Evolutionary conservation across 495 filamentous ascomycete species (phyloP), one percentile per base, ranked within the genome.

Genomic region (Penicillium herquei): DNA sequence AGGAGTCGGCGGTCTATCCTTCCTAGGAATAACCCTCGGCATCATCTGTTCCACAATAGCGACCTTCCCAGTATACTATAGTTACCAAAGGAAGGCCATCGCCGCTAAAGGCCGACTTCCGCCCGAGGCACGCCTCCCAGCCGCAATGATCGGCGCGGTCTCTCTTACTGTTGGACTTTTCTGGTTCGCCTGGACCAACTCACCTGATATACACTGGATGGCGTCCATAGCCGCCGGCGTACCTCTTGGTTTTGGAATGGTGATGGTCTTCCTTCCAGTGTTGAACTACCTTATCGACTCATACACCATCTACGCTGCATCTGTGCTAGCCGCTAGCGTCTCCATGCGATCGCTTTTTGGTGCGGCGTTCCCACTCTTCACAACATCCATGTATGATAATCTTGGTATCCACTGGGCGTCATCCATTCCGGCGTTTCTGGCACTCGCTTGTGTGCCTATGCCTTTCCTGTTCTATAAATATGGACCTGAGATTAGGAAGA

Each of bases 371-470:
- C 87, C 87, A 0, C 73, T 91, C 0, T 90, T 91, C 69, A 89
- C 87, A 0, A 78, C 77, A 0, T 60, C 80, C 42, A 85, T 90
- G 83, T 90, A 86, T 68, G 37, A 68, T 4, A 73, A 79, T 55
- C 76, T 91, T 0, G 87, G 87, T 54, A 81, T 84, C 51, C 84
- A 89, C 69, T 89, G 86, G 87, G 87, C 84, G 69, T 90, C 8
- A 55, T 89, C 55, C 30, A 32, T 57, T 14, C 48, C 42, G 3
- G 55, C 40, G 16, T 57, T 57, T 18, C 26, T 57, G 14, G 75
- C 71, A 3, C 70, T 87, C 3, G 48, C 42, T 8, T 57, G 55
- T 34, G 32, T 52, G 48, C 87, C 87, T 0, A 84, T 87, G 58
- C 87, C 86, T 3, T 83, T 84, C 61, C 61, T 91, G 30, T 85